Percentiles rank a stretch among this genome's conserved stretches.
phyloP scores from a whole-genome alignment of 306 rosid species.

The Cicer chorassanicum region DNA sequence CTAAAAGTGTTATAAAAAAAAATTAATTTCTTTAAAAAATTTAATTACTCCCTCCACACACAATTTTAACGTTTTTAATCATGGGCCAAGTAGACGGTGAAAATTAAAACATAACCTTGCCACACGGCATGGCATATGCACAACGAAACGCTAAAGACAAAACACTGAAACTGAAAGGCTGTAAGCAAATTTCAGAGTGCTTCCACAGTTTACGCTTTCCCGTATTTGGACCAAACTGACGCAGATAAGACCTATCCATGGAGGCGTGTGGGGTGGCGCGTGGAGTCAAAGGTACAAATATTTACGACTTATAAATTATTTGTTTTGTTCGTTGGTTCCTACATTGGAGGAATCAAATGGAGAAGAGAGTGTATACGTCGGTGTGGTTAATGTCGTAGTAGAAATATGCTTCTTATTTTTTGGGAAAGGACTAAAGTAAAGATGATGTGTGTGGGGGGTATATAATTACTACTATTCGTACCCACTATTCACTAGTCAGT shows the following conservation, averaged over 20 bases:
- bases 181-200: slow-evolving; percentile 44
- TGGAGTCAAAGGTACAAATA: not conserved
- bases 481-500: too few relatives aligned
- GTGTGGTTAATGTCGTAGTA: too few relatives aligned
- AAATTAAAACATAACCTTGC: not conserved
- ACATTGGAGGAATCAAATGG: slow-evolving; percentile 14
- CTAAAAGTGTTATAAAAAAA: too few relatives aligned
- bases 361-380: too few relatives aligned
- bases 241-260: slow-evolving; percentile 33
- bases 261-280: slow-evolving; percentile 66
- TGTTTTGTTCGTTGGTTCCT: slow-evolving; percentile 11
- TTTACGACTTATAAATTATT: not conserved
- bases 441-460: too few relatives aligned
- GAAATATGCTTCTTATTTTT: too few relatives aligned
- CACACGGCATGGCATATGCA: slow-evolving; percentile 13
- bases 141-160: slow-evolving; percentile 9
- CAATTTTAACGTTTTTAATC: too few relatives aligned
- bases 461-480: too few relatives aligned
- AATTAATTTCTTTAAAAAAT: too few relatives aligned
- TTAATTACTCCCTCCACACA: too few relatives aligned
- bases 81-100: too few relatives aligned
- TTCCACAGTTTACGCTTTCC: slow-evolving; percentile 61
- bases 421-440: too few relatives aligned
- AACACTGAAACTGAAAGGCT: slow-evolving; percentile 47
- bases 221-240: slow-evolving; percentile 61